Evolutionary conservation across 805 yeast genomes (phyloP).

Genomic region (Candida morakotiae): DNA sequence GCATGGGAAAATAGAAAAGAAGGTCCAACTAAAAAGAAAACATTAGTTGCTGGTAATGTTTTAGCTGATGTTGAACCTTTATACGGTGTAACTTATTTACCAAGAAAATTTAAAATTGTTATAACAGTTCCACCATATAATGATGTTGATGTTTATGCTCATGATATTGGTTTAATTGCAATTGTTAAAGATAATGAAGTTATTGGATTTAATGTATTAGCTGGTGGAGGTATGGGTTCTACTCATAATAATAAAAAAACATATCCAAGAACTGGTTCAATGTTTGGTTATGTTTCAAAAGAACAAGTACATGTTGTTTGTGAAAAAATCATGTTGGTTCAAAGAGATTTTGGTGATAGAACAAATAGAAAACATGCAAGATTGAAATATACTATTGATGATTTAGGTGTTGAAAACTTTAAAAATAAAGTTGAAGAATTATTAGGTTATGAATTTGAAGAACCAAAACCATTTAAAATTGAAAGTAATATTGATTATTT

Average conservation of each 20-base stretch:
- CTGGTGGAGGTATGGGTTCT: constrained; percentile 99
- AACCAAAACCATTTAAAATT: constrained; percentile 69
- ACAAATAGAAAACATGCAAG: constrained; percentile 96
- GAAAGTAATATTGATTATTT: constrained; percentile 86
- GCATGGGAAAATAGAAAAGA: constrained; percentile 61
- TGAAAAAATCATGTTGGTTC: constrained; percentile 89
- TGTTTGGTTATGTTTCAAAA: constrained; percentile 69
- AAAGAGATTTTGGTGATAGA: constrained; percentile 94
- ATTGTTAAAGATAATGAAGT: constrained; percentile 68
- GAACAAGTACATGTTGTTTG: constrained; percentile 75
- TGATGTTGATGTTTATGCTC: constrained; percentile 95
- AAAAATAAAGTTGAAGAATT: constrained; percentile 76
- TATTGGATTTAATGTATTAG: constrained; percentile 80
- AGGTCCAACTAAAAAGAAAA: constrained; percentile 79
- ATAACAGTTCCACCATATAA: constrained; percentile 94
- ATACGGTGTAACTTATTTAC: constrained; percentile 82
- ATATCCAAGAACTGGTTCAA: constrained; percentile 90
- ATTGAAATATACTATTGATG: constrained; percentile 94
- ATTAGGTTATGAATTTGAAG: constrained; percentile 71
- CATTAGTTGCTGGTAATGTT: constrained; percentile 82
- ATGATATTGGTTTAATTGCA: constrained; percentile 89
- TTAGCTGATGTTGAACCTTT: constrained; percentile 80
- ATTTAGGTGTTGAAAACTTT: constrained; percentile 83
- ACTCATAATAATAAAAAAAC: constrained; percentile 96
- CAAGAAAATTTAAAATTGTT: constrained; percentile 93